Conservation (phyloP, 495 filamentous ascomycete species). For the Annulohypoxylon nitens region DNA sequence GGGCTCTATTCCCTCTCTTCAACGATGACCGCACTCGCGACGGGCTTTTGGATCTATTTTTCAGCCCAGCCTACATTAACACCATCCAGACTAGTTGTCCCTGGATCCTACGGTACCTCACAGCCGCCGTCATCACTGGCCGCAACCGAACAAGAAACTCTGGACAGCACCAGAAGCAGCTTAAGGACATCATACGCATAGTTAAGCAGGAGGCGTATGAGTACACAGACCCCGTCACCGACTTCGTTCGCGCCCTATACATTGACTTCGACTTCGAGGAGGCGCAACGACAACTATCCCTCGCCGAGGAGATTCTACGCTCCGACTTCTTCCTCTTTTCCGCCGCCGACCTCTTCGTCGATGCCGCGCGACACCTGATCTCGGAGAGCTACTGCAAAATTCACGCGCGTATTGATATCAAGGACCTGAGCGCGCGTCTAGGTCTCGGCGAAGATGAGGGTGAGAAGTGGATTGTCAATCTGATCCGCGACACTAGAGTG, state of each 20-base stretch:
- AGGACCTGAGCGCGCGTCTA: slow-evolving; percentile 90
- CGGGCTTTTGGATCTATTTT: slow-evolving; percentile 92
- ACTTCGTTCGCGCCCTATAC: slow-evolving; percentile 95
- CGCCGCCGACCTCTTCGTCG: slow-evolving; percentile 89
- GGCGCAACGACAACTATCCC: slow-evolving; percentile 89
- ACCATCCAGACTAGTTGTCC: slow-evolving; percentile 98
- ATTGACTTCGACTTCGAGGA: slow-evolving; percentile 99
- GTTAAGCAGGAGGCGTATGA: slow-evolving; percentile 97
- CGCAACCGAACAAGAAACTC: slow-evolving; percentile 84
- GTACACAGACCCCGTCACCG: slow-evolving; percentile 94
- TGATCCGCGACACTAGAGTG: slow-evolving; percentile 95
- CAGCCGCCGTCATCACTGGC: slow-evolving; percentile 96
- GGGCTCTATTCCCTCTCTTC: slow-evolving; percentile 98
- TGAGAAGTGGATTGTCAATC: slow-evolving; percentile 99
- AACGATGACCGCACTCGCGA: slow-evolving; percentile 95
- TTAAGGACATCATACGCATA: slow-evolving; percentile 95
- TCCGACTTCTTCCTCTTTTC: slow-evolving; percentile 95
- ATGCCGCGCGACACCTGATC: slow-evolving; percentile 93
- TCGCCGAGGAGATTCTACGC: slow-evolving; percentile 91
- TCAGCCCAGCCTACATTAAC: slow-evolving; percentile 96
- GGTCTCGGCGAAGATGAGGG: slow-evolving; percentile 93
- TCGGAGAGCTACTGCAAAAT: slow-evolving; percentile 99
- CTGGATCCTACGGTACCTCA: slow-evolving; percentile 95
- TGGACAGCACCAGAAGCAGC: slow-evolving; percentile 93
- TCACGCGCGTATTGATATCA: slow-evolving; percentile 97